phyloP scores from a whole-genome alignment of 2,329 filamentous ascomycete genomes.

The Botrytis fragariae region DNA sequence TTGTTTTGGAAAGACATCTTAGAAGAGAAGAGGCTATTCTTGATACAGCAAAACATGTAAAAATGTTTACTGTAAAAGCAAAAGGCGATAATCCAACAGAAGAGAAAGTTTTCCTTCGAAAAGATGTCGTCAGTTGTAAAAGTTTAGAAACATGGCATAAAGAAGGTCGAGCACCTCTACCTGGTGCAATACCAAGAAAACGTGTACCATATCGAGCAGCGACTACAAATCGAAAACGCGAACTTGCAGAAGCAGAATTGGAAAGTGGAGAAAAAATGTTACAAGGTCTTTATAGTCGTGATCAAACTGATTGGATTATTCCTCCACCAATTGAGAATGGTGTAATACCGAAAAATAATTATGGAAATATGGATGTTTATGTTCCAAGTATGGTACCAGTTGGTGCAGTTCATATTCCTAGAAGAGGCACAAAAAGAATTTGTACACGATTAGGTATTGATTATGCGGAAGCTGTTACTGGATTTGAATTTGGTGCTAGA shows the following conservation, averaged over 20 bases:
- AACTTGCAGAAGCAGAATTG: constrained; percentile 81
- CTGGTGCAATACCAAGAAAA: constrained; percentile 75
- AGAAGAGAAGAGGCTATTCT: constrained; percentile 87
- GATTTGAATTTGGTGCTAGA: constrained; percentile 93
- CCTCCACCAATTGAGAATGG: constrained; percentile 82
- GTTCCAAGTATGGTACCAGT: constrained; percentile 87
- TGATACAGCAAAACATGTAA: constrained; percentile 65
- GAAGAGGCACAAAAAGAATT: constrained; percentile 71
- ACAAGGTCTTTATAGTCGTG: constrained; percentile 78
- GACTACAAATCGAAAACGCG: constrained; percentile 80
- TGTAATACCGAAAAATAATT: constrained; percentile 87
- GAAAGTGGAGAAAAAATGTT: constrained; percentile 74
- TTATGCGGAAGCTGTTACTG: constrained; percentile 90
- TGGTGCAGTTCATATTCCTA: constrained; percentile 81
- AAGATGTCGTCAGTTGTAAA: constrained; percentile 81
- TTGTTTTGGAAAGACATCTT: constrained; percentile 79
- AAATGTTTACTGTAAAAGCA: constrained; percentile 69
- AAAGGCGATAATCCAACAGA: constrained; percentile 72
- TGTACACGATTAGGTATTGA: constrained; percentile 84
- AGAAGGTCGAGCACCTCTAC: constrained; percentile 75
- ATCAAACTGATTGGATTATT: constrained; percentile 95
- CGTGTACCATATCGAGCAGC: constrained; percentile 87
- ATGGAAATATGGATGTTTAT: constrained; percentile 95
- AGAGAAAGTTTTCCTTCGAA: constrained; percentile 76
- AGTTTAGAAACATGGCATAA: constrained; percentile 98